These are phyloP conservation scores for Miamiensis avidus DNA, from an alignment of 169 alveolate genomes.

Conservation along the genomic window DNA sequence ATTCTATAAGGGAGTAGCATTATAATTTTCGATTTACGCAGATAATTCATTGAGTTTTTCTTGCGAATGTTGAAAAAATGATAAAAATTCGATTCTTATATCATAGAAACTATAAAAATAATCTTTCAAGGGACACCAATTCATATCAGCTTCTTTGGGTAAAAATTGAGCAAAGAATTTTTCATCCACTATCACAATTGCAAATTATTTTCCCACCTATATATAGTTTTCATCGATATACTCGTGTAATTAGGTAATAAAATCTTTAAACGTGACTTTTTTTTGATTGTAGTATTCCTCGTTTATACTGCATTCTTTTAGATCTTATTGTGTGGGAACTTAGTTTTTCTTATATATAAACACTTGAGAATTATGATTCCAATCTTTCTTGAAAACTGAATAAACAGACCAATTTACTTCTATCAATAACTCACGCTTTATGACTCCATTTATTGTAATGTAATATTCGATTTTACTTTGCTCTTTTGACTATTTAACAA, in stretches of 20 bases:
- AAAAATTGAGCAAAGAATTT: background rate
- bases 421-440: too few relatives aligned
- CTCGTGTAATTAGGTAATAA: background rate
- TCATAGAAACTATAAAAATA: background rate
- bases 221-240: background rate
- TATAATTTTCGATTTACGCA: background rate
- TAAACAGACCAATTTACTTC: too few relatives aligned
- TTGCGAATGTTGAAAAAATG: too few relatives aligned
- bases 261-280: background rate
- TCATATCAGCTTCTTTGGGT: background rate
- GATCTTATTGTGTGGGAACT: background rate
- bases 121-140: background rate
- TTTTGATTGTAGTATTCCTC: background rate
- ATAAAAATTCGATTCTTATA: background rate
- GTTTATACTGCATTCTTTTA: too few relatives aligned
- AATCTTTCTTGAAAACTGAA: too few relatives aligned
- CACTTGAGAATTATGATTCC: too few relatives aligned
- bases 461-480: too few relatives aligned
- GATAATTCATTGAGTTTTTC: background rate
- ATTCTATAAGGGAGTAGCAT: too few relatives aligned
- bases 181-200: background rate
- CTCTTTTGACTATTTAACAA: too few relatives aligned
- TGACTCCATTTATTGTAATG: too few relatives aligned
- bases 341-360: too few relatives aligned
- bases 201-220: background rate